Evolutionary conservation across 1,284 basidiomycete genomes (phyloP).

Genomic region (Ustilago xerochloae): DNA sequence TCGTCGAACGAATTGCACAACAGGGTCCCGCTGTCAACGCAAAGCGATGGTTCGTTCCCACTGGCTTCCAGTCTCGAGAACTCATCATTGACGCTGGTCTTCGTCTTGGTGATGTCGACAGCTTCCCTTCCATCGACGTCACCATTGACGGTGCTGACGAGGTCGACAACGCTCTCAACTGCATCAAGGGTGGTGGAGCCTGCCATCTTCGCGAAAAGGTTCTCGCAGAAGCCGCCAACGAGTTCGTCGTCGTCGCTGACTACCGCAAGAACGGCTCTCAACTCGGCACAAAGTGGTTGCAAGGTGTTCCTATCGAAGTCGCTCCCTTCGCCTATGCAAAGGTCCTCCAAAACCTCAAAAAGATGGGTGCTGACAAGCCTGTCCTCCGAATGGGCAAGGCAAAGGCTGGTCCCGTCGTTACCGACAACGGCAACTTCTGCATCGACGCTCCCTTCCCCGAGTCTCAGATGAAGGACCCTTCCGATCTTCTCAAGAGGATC

Average conservation of each 20-base stretch:
- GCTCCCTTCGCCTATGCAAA: constrained; percentile 94
- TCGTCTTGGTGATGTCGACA: constrained; percentile 82
- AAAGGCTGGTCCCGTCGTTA: constrained; percentile 92
- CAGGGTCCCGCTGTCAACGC: constrained; percentile 83
- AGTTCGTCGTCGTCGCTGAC: constrained; percentile 93
- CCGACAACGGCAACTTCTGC: constrained; percentile 77
- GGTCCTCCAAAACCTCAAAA: constrained; percentile 68
- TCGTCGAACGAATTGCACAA: constrained; percentile 90
- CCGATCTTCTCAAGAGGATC: constrained; percentile 57
- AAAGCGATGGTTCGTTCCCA: constrained; percentile 69
- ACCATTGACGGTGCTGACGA: constrained; percentile 98
- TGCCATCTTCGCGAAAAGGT: constrained; percentile 98
- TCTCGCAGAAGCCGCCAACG: constrained; percentile 87
- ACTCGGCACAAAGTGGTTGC: constrained; percentile 84
- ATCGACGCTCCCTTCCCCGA: constrained; percentile 65
- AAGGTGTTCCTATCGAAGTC: constrained; percentile 95
- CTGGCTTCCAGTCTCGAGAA: constrained; percentile 93
- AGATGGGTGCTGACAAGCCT: constrained; percentile 58
- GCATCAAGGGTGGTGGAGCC: constrained; percentile 97
- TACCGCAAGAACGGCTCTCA: constrained; percentile 82
- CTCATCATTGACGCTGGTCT: constrained; percentile 84
- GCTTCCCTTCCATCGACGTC: constrained; percentile 84
- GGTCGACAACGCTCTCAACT: constrained; percentile 87
- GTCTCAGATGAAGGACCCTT: constrained; percentile 57
- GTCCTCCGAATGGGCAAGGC: constrained; percentile 63